Conservation (phyloP, 2,329 filamentous ascomycete genomes). For the Colletotrichum filicis region DNA sequence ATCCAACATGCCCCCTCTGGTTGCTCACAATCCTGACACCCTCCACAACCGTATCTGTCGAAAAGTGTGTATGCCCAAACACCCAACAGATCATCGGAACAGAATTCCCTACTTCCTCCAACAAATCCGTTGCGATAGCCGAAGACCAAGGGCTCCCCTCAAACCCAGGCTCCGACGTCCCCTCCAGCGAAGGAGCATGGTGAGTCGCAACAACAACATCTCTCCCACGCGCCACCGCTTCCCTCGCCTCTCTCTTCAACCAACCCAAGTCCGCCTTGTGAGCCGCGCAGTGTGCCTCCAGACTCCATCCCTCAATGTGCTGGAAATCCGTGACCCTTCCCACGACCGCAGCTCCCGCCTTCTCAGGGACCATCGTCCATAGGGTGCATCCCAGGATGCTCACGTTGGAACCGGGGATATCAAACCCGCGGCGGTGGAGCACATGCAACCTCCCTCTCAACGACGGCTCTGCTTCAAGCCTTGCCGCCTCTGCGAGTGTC, state of each 20-base stretch:
- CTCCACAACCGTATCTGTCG: constrained; percentile 45
- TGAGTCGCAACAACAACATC: constrained; percentile 64
- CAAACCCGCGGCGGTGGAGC: constrained; percentile 54
- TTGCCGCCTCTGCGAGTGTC: constrained; percentile 49
- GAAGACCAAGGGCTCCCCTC: constrained; percentile 55
- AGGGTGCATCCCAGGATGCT: constrained; percentile 68
- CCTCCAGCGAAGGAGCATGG: constrained; percentile 63
- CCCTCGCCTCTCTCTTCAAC: constrained; percentile 45
- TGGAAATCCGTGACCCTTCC: constrained; percentile 64
- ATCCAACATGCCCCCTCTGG: constrained; percentile 54
- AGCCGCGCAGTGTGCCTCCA: constrained; percentile 58
- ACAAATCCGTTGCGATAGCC: constrained; percentile 64
- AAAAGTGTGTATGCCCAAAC: constrained; percentile 62
- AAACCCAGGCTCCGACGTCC: constrained; percentile 61
- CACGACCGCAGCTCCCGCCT: constrained; percentile 50
- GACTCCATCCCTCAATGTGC: constrained; percentile 62
- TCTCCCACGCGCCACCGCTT: constrained; percentile 25
- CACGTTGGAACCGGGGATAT: constrained; percentile 52
- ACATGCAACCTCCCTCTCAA: constrained; percentile 53
- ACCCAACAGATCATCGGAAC: constrained; percentile 51
- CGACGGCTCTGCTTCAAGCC: constrained; percentile 50
- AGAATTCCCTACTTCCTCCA: constrained; percentile 45
- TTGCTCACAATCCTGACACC: constrained; percentile 55
- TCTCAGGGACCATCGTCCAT: constrained; percentile 61
- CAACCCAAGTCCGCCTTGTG: constrained; percentile 61